Evolutionary conservation across 1,284 basidiomycete genomes (phyloP).

Genomic region (Coniophora puteana): DNA sequence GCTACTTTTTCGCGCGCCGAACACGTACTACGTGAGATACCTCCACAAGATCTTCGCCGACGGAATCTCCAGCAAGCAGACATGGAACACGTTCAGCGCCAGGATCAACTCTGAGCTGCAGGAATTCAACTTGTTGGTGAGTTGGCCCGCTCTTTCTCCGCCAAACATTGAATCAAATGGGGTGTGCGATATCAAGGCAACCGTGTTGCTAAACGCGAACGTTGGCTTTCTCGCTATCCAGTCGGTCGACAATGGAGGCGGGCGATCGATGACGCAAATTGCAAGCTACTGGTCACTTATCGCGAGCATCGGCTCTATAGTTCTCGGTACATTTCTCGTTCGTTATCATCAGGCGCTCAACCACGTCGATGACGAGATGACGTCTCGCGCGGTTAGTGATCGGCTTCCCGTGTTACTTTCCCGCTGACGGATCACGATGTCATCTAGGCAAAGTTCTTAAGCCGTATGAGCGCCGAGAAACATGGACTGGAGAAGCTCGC

Average conservation of each 20-base stretch:
- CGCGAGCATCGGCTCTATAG: constrained; percentile 27
- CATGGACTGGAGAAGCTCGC: constrained; percentile 23
- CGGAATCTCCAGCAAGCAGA: constrained; percentile 13
- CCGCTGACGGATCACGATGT: background rate
- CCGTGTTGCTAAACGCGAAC: constrained; percentile 29
- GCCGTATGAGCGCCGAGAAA: constrained; percentile 14
- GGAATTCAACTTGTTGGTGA: constrained; percentile 23
- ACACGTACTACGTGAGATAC: constrained; percentile 30
- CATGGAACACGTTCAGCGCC: constrained; percentile 24
- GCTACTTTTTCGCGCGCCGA: constrained; percentile 36
- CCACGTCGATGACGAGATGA: no score
- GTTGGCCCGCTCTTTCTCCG: constrained; percentile 5
- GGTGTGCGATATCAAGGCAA: constrained; percentile 17
- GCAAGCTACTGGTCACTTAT: constrained; percentile 30
- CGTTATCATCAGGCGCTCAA: constrained; percentile 28
- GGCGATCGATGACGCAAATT: constrained; percentile 23
- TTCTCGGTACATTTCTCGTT: constrained; percentile 30
- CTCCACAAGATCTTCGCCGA: constrained; percentile 35
- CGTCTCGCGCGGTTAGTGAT: no score
- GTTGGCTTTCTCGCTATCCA: constrained; percentile 30
- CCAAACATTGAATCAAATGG: background rate
- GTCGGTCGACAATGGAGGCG: constrained; percentile 14
- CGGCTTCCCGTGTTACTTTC: background rate
- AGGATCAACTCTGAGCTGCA: constrained; percentile 23
- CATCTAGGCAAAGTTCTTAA: constrained; percentile 28